These are phyloP conservation scores for Parachaetomium inaequale DNA, from an alignment of 495 filamentous ascomycete genomes.

Conservation along the genomic window DNA sequence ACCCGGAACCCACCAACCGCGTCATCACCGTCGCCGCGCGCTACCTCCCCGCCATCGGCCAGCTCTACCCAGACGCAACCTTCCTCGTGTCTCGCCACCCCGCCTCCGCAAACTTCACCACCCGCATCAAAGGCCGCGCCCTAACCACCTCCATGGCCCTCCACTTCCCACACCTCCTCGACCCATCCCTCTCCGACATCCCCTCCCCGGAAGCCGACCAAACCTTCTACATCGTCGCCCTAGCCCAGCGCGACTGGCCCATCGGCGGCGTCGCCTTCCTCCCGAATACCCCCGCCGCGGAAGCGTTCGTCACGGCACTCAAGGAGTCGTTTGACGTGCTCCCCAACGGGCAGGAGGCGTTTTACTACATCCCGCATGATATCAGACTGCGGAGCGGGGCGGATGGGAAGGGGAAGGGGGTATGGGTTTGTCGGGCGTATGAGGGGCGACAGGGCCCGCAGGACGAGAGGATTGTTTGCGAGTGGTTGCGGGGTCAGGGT, in stretches of 20 bases:
- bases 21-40: not conserved
- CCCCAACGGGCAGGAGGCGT: conserved; percentile 1
- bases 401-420: not conserved
- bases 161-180: not conserved
- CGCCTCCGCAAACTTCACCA: not conserved
- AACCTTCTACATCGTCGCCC: not conserved
- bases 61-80: conserved; percentile 1
- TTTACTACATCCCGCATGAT: not conserved
- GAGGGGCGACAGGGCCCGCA: conserved; percentile 8
- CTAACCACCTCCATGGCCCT: not conserved
- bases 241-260: conserved; percentile 6
- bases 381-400: not conserved
- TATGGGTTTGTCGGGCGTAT: conserved; percentile 7
- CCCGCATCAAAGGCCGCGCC: not conserved
- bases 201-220: not conserved
- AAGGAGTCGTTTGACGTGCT: not conserved
- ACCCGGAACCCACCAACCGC: not conserved
- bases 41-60: conserved; percentile 3
- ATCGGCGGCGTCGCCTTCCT: conserved; percentile 5
- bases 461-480: not conserved
- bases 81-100: conserved; percentile 6
- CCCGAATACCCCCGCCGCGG: not conserved
- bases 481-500: not conserved
- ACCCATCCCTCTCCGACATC: not conserved
- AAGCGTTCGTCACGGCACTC: not conserved